Evolutionary conservation across 1,284 basidiomycete genomes (phyloP).

Genomic region (Pseudozyma thailandica): DNA sequence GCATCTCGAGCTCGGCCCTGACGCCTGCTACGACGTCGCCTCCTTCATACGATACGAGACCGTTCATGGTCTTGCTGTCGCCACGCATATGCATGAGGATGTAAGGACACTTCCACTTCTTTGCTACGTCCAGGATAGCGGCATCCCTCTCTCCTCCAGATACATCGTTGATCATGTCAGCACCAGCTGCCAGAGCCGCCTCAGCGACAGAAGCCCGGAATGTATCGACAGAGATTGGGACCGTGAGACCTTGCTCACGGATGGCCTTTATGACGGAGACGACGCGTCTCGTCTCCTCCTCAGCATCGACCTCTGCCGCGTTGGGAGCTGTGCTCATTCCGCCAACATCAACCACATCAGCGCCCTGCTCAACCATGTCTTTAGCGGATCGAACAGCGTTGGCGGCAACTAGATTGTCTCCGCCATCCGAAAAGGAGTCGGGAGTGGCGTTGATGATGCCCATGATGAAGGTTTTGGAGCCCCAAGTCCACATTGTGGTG

Average conservation of each 20-base stretch:
- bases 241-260: constrained; percentile 59
- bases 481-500: constrained; percentile 57
- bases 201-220: constrained; percentile 86
- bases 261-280: constrained; percentile 73
- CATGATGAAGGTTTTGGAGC: constrained; percentile 79
- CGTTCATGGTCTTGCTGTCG: constrained; percentile 73
- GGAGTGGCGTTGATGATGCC: constrained; percentile 93
- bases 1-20: constrained; percentile 77
- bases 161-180: constrained; percentile 94
- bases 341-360: constrained; percentile 88
- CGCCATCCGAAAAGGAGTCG: constrained; percentile 95
- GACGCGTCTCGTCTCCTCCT: constrained; percentile 77
- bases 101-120: constrained; percentile 71
- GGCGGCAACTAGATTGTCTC: constrained; percentile 70
- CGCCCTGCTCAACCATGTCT: constrained; percentile 66
- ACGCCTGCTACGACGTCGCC: constrained; percentile 79
- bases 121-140: constrained; percentile 77
- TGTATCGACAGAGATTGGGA: constrained; percentile 88
- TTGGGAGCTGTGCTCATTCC: constrained; percentile 77
- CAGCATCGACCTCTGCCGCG: constrained; percentile 58
- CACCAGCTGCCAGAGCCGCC: constrained; percentile 82
- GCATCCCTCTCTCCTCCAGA: constrained; percentile 75
- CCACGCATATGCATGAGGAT: constrained; percentile 94
- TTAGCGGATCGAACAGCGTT: constrained; percentile 52
- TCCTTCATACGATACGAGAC: constrained; percentile 74